Conservation (phyloP, 2,329 filamentous ascomycete species). For the Macrophomina phaseolina region DNA sequence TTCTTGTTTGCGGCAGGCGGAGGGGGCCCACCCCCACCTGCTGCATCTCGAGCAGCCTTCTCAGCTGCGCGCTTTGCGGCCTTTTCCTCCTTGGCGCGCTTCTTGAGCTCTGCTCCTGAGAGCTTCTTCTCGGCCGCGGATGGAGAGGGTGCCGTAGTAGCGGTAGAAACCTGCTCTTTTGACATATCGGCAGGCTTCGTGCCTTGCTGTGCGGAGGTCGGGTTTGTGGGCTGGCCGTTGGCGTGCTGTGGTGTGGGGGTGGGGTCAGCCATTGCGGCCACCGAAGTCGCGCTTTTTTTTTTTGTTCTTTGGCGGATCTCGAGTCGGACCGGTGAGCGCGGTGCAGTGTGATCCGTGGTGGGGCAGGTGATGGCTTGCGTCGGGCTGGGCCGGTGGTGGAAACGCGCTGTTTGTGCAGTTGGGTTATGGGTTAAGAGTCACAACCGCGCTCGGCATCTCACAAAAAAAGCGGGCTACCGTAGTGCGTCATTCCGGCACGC, state of each 20-base stretch:
- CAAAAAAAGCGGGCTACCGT: slow-evolving; percentile 23
- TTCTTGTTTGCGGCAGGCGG: slow-evolving; percentile 41
- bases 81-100: slow-evolving; percentile 89
- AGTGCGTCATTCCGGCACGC: slow-evolving; percentile 24
- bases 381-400: background rate
- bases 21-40: slow-evolving; percentile 38
- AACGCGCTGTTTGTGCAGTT: background rate
- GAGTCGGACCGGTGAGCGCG: background rate
- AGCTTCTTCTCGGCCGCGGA: slow-evolving; percentile 57
- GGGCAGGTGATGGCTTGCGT: background rate
- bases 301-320: background rate
- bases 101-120: slow-evolving; percentile 82
- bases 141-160: background rate
- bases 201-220: background rate
- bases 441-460: slow-evolving; percentile 6
- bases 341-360: background rate
- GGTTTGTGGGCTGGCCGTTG: slow-evolving; percentile 17
- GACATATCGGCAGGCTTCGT: slow-evolving; percentile 11
- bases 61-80: slow-evolving; percentile 78
- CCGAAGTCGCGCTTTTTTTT: slow-evolving; percentile 2
- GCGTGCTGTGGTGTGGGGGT: slow-evolving; percentile 16
- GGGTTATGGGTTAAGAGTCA: slow-evolving; percentile 18
- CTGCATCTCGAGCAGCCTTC: slow-evolving; percentile 57
- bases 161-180: slow-evolving; percentile 2
- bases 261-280: slow-evolving; percentile 24